Percentiles rank a stretch among this genome's conserved stretches.
These are phyloP conservation scores for Colletotrichum agaves DNA, from an alignment of 2,329 filamentous ascomycete species.

Conservation along the genomic window DNA sequence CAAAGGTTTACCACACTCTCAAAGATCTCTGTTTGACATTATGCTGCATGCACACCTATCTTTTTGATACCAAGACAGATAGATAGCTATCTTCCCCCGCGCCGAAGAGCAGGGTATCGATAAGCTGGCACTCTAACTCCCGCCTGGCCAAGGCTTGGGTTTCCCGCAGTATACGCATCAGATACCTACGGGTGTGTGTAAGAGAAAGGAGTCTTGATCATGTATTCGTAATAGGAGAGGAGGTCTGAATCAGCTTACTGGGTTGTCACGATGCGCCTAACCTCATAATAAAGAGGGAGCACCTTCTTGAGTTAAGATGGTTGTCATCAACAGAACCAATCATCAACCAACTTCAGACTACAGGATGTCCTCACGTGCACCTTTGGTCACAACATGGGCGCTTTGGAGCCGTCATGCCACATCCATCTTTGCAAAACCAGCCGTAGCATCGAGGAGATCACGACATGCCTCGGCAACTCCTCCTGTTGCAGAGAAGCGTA, in stretches of 20 bases:
- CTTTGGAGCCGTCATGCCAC: conserved; percentile 6
- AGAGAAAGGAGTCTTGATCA: not conserved
- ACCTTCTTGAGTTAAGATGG: not conserved
- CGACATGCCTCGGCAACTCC: conserved; percentile 12
- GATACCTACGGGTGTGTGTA: not conserved
- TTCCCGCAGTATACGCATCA: conserved; percentile 15
- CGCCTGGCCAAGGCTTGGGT: conserved; percentile 15
- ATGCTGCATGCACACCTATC: conserved; percentile 25
- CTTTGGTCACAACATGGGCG: conserved; percentile 6
- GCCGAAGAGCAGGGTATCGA: conserved; percentile 29
- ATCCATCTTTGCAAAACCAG: not conserved
- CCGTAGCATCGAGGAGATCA: not conserved
- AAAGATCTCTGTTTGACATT: conserved; percentile 2
- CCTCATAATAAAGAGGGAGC: conserved; percentile 7
- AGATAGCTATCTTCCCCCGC: conserved; percentile 23
- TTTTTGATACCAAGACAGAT: conserved; percentile 10
- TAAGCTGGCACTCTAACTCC: conserved; percentile 23
- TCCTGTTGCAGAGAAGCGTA: conserved; percentile 3
- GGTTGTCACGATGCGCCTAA: conserved; percentile 2
- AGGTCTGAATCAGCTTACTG: not conserved
- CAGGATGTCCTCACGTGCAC: conserved; percentile 11
- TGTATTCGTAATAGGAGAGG: conserved; percentile 4
- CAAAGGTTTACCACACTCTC: conserved; percentile 3
- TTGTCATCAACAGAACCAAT: conserved; percentile 3
- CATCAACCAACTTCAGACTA: not conserved